These are phyloP conservation scores for Immersiella caudata DNA, from an alignment of 495 filamentous ascomycete species.

Conservation along the genomic window DNA sequence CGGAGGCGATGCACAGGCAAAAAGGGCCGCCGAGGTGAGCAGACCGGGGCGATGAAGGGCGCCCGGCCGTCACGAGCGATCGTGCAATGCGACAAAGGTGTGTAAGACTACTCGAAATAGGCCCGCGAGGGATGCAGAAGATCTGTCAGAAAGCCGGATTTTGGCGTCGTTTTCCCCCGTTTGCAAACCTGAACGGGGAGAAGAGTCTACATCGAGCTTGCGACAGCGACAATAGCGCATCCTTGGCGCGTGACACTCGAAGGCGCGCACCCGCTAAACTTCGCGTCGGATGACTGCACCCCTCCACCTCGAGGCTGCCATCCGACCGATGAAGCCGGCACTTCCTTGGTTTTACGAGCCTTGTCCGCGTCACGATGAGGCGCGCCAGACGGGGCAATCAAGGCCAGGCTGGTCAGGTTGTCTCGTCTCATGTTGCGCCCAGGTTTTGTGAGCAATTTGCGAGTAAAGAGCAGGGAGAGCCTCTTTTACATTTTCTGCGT, in stretches of 20 bases:
- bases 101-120: slow-evolving; percentile 14
- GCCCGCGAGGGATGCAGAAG: neutral
- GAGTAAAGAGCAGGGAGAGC: neutral
- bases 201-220: neutral
- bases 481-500: slow-evolving; percentile 13
- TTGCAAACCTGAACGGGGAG: neutral
- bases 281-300: slow-evolving; percentile 22
- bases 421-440: slow-evolving; percentile 9
- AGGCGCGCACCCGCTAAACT: slow-evolving; percentile 6
- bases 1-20: slow-evolving; percentile 1
- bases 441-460: neutral
- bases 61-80: slow-evolving; percentile 6
- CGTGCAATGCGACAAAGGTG: neutral
- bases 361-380: slow-evolving; percentile 7
- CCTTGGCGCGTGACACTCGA: slow-evolving; percentile 10
- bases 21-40: slow-evolving; percentile 2
- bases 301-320: slow-evolving; percentile 11
- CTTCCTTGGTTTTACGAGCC: neutral
- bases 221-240: slow-evolving; percentile 11
- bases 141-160: slow-evolving; percentile 13
- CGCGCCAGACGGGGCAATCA: neutral
- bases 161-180: neutral
- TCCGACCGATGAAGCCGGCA: slow-evolving; percentile 20
- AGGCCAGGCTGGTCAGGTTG: slow-evolving; percentile 9
- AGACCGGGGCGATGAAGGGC: neutral